phyloP scores from a whole-genome alignment of 441 rosid species.

The Populus hybrid region DNA sequence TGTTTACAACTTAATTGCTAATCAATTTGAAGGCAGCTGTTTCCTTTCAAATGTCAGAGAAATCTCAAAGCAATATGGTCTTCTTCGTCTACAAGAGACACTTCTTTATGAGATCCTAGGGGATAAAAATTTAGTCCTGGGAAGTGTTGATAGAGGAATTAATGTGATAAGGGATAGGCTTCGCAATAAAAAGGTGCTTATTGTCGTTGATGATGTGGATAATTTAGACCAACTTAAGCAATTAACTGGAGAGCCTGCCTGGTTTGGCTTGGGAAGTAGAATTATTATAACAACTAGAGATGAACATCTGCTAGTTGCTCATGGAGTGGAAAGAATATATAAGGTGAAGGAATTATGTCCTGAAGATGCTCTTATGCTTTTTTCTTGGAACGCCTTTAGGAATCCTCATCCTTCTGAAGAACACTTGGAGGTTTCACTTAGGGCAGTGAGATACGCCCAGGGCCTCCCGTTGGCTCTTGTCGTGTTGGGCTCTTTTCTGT shows the following conservation, averaged over 20 bases:
- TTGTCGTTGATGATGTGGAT: too few relatives aligned
- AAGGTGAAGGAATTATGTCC: constrained; percentile 3
- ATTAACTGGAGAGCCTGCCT: not conserved
- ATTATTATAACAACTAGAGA: constrained; percentile 21
- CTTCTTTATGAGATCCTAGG: constrained; percentile 10
- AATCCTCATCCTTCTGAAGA: constrained; percentile 5
- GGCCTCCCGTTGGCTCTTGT: constrained; percentile 24
- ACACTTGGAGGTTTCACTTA: not conserved
- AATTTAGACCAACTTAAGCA: too few relatives aligned
- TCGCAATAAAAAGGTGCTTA: too few relatives aligned
- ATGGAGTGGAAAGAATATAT: constrained; percentile 2
- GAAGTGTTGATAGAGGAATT: too few relatives aligned
- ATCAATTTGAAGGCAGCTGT: constrained; percentile 19
- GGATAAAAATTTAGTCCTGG: too few relatives aligned
- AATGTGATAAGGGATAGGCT: too few relatives aligned
- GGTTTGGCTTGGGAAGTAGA: constrained; percentile 24
- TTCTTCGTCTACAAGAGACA: constrained; percentile 12
- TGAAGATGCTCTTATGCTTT: constrained; percentile 22
- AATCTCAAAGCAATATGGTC: not conserved
- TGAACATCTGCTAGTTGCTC: constrained; percentile 9
- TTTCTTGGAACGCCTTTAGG: constrained; percentile 20
- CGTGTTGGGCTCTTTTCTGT: constrained; percentile 23
- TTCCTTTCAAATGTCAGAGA: constrained; percentile 20
- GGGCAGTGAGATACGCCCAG: constrained; percentile 7
- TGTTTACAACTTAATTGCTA: constrained; percentile 10